Evolutionary conservation across 1,284 basidiomycete genomes (phyloP).

Genomic region (Amylostereum areolatum): DNA sequence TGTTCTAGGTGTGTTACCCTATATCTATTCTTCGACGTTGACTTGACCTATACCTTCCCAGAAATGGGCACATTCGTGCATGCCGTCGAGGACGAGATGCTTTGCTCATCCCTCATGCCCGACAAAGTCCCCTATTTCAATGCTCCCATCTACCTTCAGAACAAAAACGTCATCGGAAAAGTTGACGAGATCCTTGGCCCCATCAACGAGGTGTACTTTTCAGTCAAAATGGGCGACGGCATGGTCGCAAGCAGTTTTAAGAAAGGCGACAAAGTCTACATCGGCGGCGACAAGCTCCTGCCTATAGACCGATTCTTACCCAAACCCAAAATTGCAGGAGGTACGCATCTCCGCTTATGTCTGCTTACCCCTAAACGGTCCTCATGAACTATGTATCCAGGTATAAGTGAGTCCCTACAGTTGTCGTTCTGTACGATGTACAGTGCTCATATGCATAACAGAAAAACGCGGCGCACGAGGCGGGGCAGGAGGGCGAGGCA

Average conservation of each 20-base stretch:
- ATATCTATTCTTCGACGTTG: constrained; percentile 2
- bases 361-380: constrained; percentile 1
- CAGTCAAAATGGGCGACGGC: constrained; percentile 95
- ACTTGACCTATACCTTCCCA: constrained; percentile 21
- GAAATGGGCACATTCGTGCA: constrained; percentile 90
- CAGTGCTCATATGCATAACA: constrained; percentile 21
- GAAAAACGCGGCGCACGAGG: constrained; percentile 36
- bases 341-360: constrained; percentile 32
- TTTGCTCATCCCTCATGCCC: constrained; percentile 81
- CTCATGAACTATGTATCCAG: constrained; percentile 19
- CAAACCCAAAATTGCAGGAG: constrained; percentile 84
- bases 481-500: constrained; percentile 33
- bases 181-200: constrained; percentile 97
- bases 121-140: constrained; percentile 99
- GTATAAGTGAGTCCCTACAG: constrained; percentile 37
- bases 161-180: constrained; percentile 94
- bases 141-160: constrained; percentile 97
- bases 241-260: constrained; percentile 96
- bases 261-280: constrained; percentile 97
- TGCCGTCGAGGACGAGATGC: constrained; percentile 98
- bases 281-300: constrained; percentile 91
- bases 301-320: constrained; percentile 97
- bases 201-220: constrained; percentile 98
- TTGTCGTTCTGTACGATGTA: constrained; percentile 7
- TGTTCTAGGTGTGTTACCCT: constrained; percentile 62